These are phyloP conservation scores for Entomortierella parvispora DNA, from an alignment of 192 early-diverging fungal genomes.

Conservation along the genomic window DNA sequence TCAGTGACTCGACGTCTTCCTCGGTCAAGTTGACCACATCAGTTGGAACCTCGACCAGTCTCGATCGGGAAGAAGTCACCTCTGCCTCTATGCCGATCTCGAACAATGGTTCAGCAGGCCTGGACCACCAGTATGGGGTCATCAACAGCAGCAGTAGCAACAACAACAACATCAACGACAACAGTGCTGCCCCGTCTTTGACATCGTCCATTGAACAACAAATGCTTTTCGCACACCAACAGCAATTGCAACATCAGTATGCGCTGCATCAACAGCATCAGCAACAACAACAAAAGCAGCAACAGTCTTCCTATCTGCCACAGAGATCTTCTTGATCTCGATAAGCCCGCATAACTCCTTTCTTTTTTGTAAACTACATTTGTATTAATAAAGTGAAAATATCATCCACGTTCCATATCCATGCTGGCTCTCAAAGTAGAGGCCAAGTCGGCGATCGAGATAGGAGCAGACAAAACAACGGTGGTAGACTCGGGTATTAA, in stretches of 20 bases:
- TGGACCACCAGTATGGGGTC: conserved; percentile 11
- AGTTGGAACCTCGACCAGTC: conserved; percentile 9
- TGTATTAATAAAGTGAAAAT: too few relatives aligned
- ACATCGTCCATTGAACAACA: conserved; percentile 37
- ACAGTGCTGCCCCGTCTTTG: conserved; percentile 18
- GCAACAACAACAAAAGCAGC: conserved; percentile 27
- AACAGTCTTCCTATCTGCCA: conserved; percentile 1
- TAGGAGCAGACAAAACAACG: too few relatives aligned
- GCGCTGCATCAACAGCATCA: conserved; percentile 40
- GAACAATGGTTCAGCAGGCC: conserved; percentile 7
- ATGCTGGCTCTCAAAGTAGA: too few relatives aligned
- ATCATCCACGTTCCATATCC: too few relatives aligned
- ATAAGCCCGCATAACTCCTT: too few relatives aligned
- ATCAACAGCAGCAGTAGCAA: neutral
- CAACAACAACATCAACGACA: neutral
- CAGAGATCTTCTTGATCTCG: neutral
- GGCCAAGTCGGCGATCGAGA: too few relatives aligned
- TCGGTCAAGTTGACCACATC: neutral
- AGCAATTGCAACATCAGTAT: conserved; percentile 39
- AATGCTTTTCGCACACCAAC: conserved; percentile 42
- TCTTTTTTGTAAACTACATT: too few relatives aligned
- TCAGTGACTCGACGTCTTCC: neutral
- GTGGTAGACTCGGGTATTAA: too few relatives aligned
- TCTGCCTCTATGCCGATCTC: neutral
- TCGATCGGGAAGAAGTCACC: neutral